phyloP scores from a whole-genome alignment of 2,329 filamentous ascomycete species.

The Aspergillus niger region DNA sequence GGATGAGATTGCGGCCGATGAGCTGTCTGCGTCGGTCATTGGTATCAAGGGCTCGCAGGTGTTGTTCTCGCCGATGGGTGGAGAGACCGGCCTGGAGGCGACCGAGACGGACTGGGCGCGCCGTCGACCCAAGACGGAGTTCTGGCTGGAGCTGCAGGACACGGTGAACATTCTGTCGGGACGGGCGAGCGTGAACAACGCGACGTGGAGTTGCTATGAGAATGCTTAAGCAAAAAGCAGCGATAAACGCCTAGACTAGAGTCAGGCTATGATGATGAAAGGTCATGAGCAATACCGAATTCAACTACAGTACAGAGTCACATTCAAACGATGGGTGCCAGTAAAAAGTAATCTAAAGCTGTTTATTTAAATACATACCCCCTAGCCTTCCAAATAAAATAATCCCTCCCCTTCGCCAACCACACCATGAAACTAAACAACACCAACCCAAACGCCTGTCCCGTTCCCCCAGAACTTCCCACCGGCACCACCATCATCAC shows the following conservation, averaged over 20 bases:
- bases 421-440: constrained; percentile 45
- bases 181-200: constrained; percentile 51
- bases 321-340: background rate
- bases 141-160: constrained; percentile 79
- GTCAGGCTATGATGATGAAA: background rate
- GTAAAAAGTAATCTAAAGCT: too few species aligned
- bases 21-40: constrained; percentile 76
- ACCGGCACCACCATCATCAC: constrained; percentile 35
- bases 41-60: constrained; percentile 89
- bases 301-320: background rate
- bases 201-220: constrained; percentile 34
- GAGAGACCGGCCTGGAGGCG: constrained; percentile 67
- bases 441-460: constrained; percentile 38
- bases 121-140: constrained; percentile 77
- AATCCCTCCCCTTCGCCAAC: constrained; percentile 49
- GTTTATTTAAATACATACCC: background rate
- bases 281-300: background rate
- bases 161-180: constrained; percentile 85
- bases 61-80: constrained; percentile 77
- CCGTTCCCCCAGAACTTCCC: constrained; percentile 30
- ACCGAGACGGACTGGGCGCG: constrained; percentile 92
- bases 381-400: constrained; percentile 34
- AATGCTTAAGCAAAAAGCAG: constrained; percentile 15
- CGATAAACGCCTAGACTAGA: background rate
- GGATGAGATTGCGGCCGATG: constrained; percentile 71